phyloP scores from a whole-genome alignment of 208 protist genomes.

The Sergeia podlipaevii region DNA sequence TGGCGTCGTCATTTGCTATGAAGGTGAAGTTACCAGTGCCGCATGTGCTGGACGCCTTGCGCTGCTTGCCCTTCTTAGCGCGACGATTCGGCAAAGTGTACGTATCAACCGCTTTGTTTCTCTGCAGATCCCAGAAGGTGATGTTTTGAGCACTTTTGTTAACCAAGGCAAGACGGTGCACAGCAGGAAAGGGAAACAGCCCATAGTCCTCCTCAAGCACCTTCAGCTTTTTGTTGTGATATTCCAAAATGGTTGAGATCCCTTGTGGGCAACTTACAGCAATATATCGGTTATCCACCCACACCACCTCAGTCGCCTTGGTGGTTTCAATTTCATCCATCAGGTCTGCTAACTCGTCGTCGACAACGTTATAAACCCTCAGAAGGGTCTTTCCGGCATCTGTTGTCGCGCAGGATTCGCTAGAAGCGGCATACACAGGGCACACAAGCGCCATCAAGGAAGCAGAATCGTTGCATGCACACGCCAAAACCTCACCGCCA shows the following conservation, averaged over 20 bases:
- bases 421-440: constrained; percentile 12
- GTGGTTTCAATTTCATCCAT: constrained; percentile 39
- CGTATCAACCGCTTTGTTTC: constrained; percentile 30
- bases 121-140: constrained; percentile 58
- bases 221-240: constrained; percentile 26
- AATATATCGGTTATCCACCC: constrained; percentile 34
- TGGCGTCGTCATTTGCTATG: constrained; percentile 56
- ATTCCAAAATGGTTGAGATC: constrained; percentile 26
- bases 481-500: constrained; percentile 29
- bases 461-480: constrained; percentile 18
- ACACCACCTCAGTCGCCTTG: constrained; percentile 30
- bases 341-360: constrained; percentile 39
- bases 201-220: constrained; percentile 27
- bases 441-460: constrained; percentile 26
- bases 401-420: neutral
- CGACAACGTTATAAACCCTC: constrained; percentile 27
- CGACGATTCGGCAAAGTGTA: constrained; percentile 26
- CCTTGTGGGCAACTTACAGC: constrained; percentile 18
- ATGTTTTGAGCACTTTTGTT: constrained; percentile 14
- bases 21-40: constrained; percentile 66
- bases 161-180: constrained; percentile 29
- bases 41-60: constrained; percentile 14
- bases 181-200: constrained; percentile 20
- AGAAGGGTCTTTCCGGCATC: constrained; percentile 14
- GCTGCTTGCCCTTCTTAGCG: constrained; percentile 20